phyloP scores from a whole-genome alignment of 2,329 filamentous ascomycete genomes.

The Botrytis deweyae region DNA sequence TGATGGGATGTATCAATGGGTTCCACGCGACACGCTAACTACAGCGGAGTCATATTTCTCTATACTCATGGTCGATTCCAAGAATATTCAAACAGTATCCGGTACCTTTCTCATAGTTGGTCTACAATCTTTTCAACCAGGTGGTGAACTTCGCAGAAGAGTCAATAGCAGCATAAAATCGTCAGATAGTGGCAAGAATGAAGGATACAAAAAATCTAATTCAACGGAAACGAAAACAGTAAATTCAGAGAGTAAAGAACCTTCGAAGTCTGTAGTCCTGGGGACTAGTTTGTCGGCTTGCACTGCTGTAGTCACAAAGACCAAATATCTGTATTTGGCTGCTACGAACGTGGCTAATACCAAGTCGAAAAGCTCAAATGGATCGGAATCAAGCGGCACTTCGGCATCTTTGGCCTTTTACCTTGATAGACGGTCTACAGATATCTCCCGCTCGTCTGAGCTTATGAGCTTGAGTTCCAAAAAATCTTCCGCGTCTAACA shows the following conservation, averaged over 20 bases:
- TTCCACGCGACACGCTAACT: neutral
- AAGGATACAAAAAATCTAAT: neutral
- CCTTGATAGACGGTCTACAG: too few species aligned
- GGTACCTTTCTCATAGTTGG: neutral
- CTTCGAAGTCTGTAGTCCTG: neutral
- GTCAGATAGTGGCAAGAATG: neutral
- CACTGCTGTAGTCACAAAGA: neutral
- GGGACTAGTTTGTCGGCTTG: neutral
- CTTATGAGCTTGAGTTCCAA: too few species aligned
- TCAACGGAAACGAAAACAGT: neutral
- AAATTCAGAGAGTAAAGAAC: neutral
- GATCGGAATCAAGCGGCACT: neutral
- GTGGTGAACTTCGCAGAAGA: neutral
- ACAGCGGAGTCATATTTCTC: neutral
- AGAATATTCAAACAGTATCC: neutral
- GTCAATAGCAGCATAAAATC: neutral
- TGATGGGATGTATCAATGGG: slow-evolving; percentile 1
- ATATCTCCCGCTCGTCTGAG: neutral
- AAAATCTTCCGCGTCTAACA: too few species aligned
- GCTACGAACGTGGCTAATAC: neutral
- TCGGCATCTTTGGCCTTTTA: neutral
- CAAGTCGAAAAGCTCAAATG: neutral
- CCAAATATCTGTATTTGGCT: neutral
- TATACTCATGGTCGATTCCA: slow-evolving; percentile 9
- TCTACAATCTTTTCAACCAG: neutral